Conservation (phyloP, 192 early-diverging fungal genomes). For the Backusella morwellensis region DNA sequence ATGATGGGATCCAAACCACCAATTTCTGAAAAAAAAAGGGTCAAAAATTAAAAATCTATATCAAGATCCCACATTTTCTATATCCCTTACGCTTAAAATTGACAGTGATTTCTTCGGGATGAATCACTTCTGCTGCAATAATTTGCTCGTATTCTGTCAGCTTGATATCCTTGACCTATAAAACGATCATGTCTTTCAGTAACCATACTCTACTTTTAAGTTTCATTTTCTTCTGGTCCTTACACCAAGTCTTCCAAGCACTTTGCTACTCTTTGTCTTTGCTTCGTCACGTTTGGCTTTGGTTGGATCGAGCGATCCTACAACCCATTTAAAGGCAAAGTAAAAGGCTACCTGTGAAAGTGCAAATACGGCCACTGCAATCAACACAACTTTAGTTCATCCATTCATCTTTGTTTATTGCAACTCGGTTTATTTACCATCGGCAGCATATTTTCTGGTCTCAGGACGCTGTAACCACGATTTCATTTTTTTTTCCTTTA, state of each 20-base stretch:
- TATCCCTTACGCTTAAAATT: conserved; percentile 67
- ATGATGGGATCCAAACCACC: conserved; percentile 94
- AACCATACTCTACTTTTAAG: background rate
- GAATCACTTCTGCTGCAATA: conserved; percentile 92
- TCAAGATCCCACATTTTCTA: too few relatives aligned
- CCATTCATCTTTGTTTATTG: background rate
- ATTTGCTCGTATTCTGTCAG: conserved; percentile 92
- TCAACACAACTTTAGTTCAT: background rate
- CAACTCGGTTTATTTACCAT: conserved; percentile 23
- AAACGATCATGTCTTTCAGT: background rate
- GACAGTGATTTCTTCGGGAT: conserved; percentile 87
- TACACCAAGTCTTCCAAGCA: conserved; percentile 70
- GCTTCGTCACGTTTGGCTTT: conserved; percentile 71
- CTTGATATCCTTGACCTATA: conserved; percentile 63
- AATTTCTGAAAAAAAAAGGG: conserved; percentile 53
- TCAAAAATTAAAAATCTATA: background rate
- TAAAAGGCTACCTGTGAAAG: conserved; percentile 87
- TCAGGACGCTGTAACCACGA: conserved; percentile 37
- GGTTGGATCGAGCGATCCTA: conserved; percentile 71
- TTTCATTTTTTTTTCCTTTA: conserved; percentile 8
- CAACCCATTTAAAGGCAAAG: conserved; percentile 82
- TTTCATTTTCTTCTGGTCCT: background rate
- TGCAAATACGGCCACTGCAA: conserved; percentile 73
- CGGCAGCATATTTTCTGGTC: conserved; percentile 41
- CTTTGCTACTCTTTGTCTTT: conserved; percentile 69